phyloP scores from a whole-genome alignment of 2,329 filamentous ascomycete genomes.

The Fusarium palustre region DNA sequence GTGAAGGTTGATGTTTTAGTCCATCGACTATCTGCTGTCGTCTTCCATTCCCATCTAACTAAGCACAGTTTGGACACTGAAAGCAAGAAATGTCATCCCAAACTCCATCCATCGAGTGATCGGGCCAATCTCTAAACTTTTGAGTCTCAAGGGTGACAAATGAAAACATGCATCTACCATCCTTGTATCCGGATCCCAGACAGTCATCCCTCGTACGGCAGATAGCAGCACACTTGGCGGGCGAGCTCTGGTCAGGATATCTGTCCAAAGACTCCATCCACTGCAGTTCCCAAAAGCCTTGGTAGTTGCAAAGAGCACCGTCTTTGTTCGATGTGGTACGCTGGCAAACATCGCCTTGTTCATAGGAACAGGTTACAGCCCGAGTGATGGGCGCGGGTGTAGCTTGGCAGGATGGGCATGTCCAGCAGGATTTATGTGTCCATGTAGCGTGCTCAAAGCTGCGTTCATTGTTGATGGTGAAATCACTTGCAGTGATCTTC shows the following conservation, averaged over 20 bases:
- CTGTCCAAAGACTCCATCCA: background rate
- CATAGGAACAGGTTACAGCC: background rate
- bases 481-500: background rate
- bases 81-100: slow-evolving; percentile 22
- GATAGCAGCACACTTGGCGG: slow-evolving; percentile 18
- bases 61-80: slow-evolving; percentile 7
- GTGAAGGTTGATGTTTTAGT: background rate
- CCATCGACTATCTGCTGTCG: background rate
- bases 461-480: background rate
- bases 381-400: background rate
- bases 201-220: background rate
- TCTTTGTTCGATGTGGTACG: background rate
- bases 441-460: slow-evolving; percentile 6
- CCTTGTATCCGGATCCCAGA: slow-evolving; percentile 10
- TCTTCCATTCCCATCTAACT: background rate
- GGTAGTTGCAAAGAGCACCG: background rate
- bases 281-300: background rate
- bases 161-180: slow-evolving; percentile 3
- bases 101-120: background rate
- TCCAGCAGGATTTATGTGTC: background rate
- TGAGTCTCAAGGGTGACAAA: background rate
- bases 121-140: background rate
- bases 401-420: slow-evolving; percentile 1
- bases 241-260: slow-evolving; percentile 10
- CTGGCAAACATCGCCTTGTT: background rate